A percentile compares a stretch with the other conserved stretches of the same genome.
Evolutionary conservation across 1,139 yeast species (phyloP).

Genomic region (Yamadazyma atmosphaerica): DNA sequence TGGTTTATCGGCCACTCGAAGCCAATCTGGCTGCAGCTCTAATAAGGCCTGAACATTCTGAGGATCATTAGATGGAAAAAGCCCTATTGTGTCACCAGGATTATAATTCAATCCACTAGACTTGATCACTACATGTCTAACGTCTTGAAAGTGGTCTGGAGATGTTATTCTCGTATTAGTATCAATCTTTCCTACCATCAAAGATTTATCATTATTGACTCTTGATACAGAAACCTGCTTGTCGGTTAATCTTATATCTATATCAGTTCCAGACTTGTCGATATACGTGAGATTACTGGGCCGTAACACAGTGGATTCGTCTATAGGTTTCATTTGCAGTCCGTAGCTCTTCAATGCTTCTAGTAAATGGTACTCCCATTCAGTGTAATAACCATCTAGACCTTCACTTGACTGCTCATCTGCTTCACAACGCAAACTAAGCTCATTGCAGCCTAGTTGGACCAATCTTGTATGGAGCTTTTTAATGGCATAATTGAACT

Average conservation of each 20-base stretch:
- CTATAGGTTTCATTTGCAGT: slow-evolving; percentile 36
- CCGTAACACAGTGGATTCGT: slow-evolving; percentile 43
- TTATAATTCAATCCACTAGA: slow-evolving; percentile 35
- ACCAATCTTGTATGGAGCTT: slow-evolving; percentile 74
- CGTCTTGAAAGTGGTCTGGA: slow-evolving; percentile 84
- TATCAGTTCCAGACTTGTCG: slow-evolving; percentile 22
- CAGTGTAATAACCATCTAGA: slow-evolving; percentile 70
- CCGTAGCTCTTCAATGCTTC: slow-evolving; percentile 33
- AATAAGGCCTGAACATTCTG: slow-evolving; percentile 65
- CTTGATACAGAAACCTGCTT: not conserved
- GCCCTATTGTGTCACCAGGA: slow-evolving; percentile 81
- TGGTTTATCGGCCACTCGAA: slow-evolving; percentile 61
- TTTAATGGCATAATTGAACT: slow-evolving; percentile 81
- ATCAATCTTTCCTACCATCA: slow-evolving; percentile 42
- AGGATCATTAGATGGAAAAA: slow-evolving; percentile 74
- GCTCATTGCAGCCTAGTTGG: slow-evolving; percentile 80
- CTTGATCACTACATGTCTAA: slow-evolving; percentile 58
- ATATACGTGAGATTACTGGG: slow-evolving; percentile 38
- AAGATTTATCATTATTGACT: slow-evolving; percentile 1
- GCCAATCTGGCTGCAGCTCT: slow-evolving; percentile 71
- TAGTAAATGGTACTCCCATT: slow-evolving; percentile 65
- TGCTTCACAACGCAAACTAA: slow-evolving; percentile 78
- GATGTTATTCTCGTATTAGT: slow-evolving; percentile 63
- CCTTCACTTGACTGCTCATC: slow-evolving; percentile 87
- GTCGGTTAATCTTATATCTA: slow-evolving; percentile 7